These are phyloP conservation scores for Aureobasidium sp. DNA, from an alignment of 2,329 filamentous ascomycete species.

Conservation along the genomic window DNA sequence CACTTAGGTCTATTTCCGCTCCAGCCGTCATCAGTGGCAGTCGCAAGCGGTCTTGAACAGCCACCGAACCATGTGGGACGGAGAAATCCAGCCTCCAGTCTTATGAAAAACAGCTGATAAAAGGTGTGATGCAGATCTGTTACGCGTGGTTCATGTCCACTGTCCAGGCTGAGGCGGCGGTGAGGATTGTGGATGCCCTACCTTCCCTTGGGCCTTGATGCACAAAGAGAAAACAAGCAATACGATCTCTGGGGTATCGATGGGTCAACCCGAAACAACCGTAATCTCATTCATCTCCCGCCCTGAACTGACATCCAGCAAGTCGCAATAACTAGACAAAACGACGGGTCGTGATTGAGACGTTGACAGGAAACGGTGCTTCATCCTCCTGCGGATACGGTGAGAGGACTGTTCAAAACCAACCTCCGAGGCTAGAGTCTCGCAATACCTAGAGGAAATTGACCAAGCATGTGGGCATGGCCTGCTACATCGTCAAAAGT, in stretches of 20 bases:
- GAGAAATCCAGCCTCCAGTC: neutral
- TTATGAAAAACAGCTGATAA: neutral
- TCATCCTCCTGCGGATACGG: neutral
- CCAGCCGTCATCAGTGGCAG: neutral
- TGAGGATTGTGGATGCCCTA: conserved; percentile 4
- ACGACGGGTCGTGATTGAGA: neutral
- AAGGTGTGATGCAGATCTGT: neutral
- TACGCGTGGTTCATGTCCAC: neutral
- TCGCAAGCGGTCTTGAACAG: neutral
- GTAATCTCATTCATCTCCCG: neutral
- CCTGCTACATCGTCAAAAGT: neutral
- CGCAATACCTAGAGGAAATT: neutral
- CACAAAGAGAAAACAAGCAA: neutral
- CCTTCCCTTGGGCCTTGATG: neutral
- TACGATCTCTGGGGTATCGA: neutral
- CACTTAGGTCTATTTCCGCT: neutral
- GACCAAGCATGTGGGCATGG: neutral
- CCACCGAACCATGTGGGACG: neutral
- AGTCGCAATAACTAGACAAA: neutral
- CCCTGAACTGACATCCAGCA: neutral
- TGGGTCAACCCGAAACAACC: conserved; percentile 1
- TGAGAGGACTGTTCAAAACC: neutral
- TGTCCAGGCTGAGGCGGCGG: neutral
- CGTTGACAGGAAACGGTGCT: conserved; percentile 5
- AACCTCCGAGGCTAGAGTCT: neutral